A percentile compares a stretch with the other conserved stretches of the same genome.
phyloP scores from a whole-genome alignment of 2,329 filamentous ascomycete genomes.

The Graphilbum ipis-grandicollis region DNA sequence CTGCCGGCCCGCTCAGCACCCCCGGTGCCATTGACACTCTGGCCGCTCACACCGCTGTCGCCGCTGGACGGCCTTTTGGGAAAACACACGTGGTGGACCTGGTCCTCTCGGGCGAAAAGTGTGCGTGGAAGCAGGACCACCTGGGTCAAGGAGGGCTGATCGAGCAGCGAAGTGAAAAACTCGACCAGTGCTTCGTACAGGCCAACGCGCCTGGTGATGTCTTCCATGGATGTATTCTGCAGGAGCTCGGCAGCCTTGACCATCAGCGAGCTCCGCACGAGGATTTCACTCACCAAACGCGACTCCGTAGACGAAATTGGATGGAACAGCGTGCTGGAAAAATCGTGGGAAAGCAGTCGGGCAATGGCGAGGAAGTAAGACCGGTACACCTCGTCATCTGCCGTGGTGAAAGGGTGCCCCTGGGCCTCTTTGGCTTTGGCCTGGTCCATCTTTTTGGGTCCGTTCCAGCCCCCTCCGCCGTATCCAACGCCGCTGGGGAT shows the following conservation, averaged over 20 bases:
- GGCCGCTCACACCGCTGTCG: background rate
- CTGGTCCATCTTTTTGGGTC: background rate
- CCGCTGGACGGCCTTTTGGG: background rate
- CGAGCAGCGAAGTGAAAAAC: slow-evolving; percentile 19
- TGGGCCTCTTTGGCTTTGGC: background rate
- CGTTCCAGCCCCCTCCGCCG: background rate
- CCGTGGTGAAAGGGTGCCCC: background rate
- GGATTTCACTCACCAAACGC: too few species aligned
- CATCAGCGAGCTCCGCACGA: slow-evolving; percentile 12
- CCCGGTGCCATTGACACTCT: too few species aligned
- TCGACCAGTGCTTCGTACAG: slow-evolving; percentile 21
- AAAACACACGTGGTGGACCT: slow-evolving; percentile 19
- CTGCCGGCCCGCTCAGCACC: too few species aligned
- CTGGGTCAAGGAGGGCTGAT: slow-evolving; percentile 14
- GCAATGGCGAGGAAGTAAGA: background rate
- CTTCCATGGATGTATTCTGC: slow-evolving; percentile 12
- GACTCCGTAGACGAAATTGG: too few species aligned
- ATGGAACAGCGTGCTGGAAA: too few species aligned
- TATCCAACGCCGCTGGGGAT: slow-evolving; percentile 3
- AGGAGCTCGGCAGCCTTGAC: slow-evolving; percentile 11
- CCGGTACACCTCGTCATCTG: background rate
- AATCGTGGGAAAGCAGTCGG: background rate
- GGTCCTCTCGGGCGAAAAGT: slow-evolving; percentile 16
- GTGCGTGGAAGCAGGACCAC: slow-evolving; percentile 17
- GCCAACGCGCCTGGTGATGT: slow-evolving; percentile 9